Conservation (phyloP, 768 basidiomycete species). For the Baorangia bicolor region DNA sequence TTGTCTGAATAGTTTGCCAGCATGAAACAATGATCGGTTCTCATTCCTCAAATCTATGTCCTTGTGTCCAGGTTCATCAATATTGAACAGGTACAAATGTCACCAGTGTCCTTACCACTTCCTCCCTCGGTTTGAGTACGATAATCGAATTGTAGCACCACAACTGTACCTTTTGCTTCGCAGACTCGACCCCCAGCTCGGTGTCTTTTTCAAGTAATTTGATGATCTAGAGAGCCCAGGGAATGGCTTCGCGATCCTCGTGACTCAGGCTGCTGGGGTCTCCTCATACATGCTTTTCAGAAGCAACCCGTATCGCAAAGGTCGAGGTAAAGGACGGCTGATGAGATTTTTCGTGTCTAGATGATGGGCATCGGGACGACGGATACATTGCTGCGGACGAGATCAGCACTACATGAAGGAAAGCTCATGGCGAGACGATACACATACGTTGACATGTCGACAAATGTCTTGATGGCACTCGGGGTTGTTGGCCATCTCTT, state of each 20-base stretch:
- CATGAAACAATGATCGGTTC: constrained; percentile 76
- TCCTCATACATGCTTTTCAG: too few relatives aligned
- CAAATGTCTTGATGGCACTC: constrained; percentile 76
- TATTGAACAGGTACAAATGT: too few relatives aligned
- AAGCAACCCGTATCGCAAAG: too few relatives aligned
- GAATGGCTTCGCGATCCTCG: constrained; percentile 79
- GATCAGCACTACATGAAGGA: neutral
- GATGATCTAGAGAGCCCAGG: constrained; percentile 84
- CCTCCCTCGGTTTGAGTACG: constrained; percentile 73
- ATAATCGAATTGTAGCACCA: constrained; percentile 80
- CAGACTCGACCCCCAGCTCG: constrained; percentile 78
- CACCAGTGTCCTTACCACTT: constrained; percentile 41
- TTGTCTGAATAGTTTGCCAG: constrained; percentile 78
- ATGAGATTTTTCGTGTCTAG: constrained; percentile 91
- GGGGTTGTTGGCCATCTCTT: too few relatives aligned
- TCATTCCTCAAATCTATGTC: constrained; percentile 88
- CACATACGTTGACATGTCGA: constrained; percentile 70
- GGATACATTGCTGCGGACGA: constrained; percentile 38
- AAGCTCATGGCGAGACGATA: neutral
- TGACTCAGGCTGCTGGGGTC: constrained; percentile 80
- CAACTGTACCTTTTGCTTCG: constrained; percentile 83
- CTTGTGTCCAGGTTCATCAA: constrained; percentile 24
- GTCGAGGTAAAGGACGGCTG: constrained; percentile 82
- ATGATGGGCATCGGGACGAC: constrained; percentile 72
- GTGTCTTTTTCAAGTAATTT: constrained; percentile 80